Conservation (phyloP, 805 yeast species). For the Metschnikowia shivogae region DNA sequence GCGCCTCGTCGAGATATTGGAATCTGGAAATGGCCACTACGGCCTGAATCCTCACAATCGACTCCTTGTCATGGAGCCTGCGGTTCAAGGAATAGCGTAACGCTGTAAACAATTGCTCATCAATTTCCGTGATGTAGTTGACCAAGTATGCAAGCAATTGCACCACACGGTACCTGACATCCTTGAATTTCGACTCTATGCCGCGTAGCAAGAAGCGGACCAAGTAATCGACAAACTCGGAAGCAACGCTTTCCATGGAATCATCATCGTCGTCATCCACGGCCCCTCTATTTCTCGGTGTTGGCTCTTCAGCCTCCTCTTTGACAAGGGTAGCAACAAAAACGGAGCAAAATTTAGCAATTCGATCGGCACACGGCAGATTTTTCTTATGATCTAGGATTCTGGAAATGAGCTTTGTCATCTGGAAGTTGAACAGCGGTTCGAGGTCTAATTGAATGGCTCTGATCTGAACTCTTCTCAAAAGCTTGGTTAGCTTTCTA, state of each 20-base stretch:
- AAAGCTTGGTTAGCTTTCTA: slow-evolving; percentile 61
- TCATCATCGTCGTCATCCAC: slow-evolving; percentile 35
- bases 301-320: slow-evolving; percentile 25
- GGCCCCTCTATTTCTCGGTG: slow-evolving; percentile 8
- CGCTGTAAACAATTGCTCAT: slow-evolving; percentile 62
- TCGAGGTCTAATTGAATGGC: slow-evolving; percentile 50
- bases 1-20: slow-evolving; percentile 44
- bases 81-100: slow-evolving; percentile 57
- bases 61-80: slow-evolving; percentile 71
- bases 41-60: slow-evolving; percentile 78
- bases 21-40: slow-evolving; percentile 73
- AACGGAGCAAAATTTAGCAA: slow-evolving; percentile 66
- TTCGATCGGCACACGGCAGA: slow-evolving; percentile 69
- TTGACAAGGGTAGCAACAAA: slow-evolving; percentile 46
- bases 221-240: slow-evolving; percentile 55
- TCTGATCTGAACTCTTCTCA: slow-evolving; percentile 55
- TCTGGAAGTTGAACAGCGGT: slow-evolving; percentile 55
- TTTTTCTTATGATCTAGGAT: slow-evolving; percentile 64
- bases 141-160: slow-evolving; percentile 71
- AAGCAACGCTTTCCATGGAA: slow-evolving; percentile 34
- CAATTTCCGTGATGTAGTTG: slow-evolving; percentile 69
- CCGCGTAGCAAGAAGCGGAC: slow-evolving; percentile 73
- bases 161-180: slow-evolving; percentile 75
- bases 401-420: slow-evolving; percentile 60
- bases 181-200: slow-evolving; percentile 67